A percentile compares a stretch with the other conserved stretches of the same genome.
Evolutionary conservation across 2,329 filamentous ascomycete genomes (phyloP).

Genomic region (Sarocladium brachiariae): DNA sequence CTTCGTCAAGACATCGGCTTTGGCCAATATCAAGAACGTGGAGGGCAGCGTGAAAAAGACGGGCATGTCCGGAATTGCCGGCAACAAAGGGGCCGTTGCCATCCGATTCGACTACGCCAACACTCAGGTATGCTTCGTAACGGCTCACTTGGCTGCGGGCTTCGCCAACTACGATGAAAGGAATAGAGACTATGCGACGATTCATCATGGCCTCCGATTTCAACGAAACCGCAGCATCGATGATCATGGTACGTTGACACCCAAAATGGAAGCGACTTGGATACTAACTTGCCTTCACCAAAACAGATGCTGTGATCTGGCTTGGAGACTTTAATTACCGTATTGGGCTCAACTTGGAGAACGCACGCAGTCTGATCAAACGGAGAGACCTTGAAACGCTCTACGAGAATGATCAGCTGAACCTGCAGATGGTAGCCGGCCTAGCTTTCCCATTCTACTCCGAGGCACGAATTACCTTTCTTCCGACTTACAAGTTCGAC

Average conservation of each 20-base stretch:
- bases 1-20: constrained; percentile 73
- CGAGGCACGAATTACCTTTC: constrained; percentile 79
- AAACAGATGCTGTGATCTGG: constrained; percentile 72
- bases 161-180: constrained; percentile 96
- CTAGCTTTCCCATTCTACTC: constrained; percentile 87
- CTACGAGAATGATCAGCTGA: constrained; percentile 92
- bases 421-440: constrained; percentile 92
- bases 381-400: constrained; percentile 67
- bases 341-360: constrained; percentile 76
- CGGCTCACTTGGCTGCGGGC: constrained; percentile 89
- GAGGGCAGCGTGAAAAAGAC: constrained; percentile 92
- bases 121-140: constrained; percentile 90
- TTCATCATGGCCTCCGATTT: constrained; percentile 80
- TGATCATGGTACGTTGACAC: constrained; percentile 61
- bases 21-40: constrained; percentile 87
- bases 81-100: constrained; percentile 95
- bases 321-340: constrained; percentile 98
- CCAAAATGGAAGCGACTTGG: not conserved
- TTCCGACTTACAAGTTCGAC: constrained; percentile 95
- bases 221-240: constrained; percentile 87
- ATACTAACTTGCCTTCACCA: not conserved
- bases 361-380: constrained; percentile 66
- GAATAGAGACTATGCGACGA: constrained; percentile 87
- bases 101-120: constrained; percentile 93
- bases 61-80: constrained; percentile 93